Percentiles rank a stretch among this genome's conserved stretches.
Conservation (phyloP, 768 basidiomycete species). For the Lentinula aciculospora region DNA sequence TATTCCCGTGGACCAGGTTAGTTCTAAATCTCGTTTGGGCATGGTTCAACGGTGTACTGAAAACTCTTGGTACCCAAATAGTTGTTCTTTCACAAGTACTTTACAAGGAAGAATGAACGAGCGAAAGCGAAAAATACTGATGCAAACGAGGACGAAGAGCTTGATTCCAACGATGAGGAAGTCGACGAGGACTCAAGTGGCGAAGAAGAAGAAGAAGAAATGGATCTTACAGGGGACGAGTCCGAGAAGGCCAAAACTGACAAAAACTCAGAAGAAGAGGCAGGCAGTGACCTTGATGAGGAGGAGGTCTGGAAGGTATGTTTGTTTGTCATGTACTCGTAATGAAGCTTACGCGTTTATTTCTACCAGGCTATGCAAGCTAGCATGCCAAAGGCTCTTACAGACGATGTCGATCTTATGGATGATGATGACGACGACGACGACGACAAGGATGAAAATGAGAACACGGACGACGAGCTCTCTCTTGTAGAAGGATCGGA, state of each 20-base stretch:
- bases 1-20: conserved; percentile 83
- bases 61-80: conserved; percentile 18
- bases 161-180: conserved; percentile 30
- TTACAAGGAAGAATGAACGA: conserved; percentile 61
- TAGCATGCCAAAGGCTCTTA: conserved; percentile 58
- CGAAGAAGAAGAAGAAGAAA: conserved; percentile 44
- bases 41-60: not conserved
- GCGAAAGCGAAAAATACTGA: conserved; percentile 39
- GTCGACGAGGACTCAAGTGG: conserved; percentile 33
- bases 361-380: conserved; percentile 75
- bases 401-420: conserved; percentile 41
- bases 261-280: conserved; percentile 32
- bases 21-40: conserved; percentile 13
- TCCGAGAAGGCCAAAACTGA: conserved; percentile 14
- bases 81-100: conserved; percentile 92
- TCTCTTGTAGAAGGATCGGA: conserved; percentile 64
- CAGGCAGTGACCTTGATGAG: conserved; percentile 48
- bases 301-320: conserved; percentile 87
- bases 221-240: conserved; percentile 23
- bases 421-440: conserved; percentile 24
- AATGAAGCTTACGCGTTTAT: conserved; percentile 6
- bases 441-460: conserved; percentile 22
- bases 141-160: conserved; percentile 33
- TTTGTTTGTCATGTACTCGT: not conserved
- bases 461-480: conserved; percentile 32